Conservation (phyloP, 768 basidiomycete species). For the Serendipita indica region DNA sequence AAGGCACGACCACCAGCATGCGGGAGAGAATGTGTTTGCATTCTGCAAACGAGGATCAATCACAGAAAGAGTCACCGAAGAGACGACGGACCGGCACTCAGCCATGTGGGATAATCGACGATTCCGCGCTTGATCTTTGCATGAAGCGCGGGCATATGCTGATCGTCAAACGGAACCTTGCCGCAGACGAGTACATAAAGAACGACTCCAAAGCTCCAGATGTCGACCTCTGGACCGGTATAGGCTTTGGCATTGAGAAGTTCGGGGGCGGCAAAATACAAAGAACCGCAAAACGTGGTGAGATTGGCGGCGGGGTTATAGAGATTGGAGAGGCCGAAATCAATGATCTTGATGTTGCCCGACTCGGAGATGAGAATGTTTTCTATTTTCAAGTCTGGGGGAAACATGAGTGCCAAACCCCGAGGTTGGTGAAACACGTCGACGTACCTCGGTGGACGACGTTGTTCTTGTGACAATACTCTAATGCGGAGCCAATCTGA, state of each 20-base stretch:
- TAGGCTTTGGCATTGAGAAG: conserved; percentile 93
- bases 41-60: conserved; percentile 34
- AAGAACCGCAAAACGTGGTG: conserved; percentile 89
- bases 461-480: conserved; percentile 94
- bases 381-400: conserved; percentile 86
- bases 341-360: conserved; percentile 99
- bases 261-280: conserved; percentile 98
- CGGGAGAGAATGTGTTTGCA: conserved; percentile 87
- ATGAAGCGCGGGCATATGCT: conserved; percentile 97
- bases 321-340: conserved; percentile 95
- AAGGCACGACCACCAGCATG: conserved; percentile 94
- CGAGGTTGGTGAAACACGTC: not conserved
- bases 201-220: conserved; percentile 98
- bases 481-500: conserved; percentile 90
- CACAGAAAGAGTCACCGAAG: not conserved
- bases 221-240: conserved; percentile 94
- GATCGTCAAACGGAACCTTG: conserved; percentile 97
- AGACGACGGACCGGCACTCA: conserved; percentile 60
- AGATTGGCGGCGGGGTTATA: conserved; percentile 72
- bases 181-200: conserved; percentile 96
- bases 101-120: conserved; percentile 95
- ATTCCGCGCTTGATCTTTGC: conserved; percentile 97
- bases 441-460: conserved; percentile 72
- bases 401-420: not conserved
- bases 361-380: conserved; percentile 98